Evolutionary conservation across 495 filamentous ascomycete genomes (phyloP).

Genomic region (Lindgomyces ingoldianus): DNA sequence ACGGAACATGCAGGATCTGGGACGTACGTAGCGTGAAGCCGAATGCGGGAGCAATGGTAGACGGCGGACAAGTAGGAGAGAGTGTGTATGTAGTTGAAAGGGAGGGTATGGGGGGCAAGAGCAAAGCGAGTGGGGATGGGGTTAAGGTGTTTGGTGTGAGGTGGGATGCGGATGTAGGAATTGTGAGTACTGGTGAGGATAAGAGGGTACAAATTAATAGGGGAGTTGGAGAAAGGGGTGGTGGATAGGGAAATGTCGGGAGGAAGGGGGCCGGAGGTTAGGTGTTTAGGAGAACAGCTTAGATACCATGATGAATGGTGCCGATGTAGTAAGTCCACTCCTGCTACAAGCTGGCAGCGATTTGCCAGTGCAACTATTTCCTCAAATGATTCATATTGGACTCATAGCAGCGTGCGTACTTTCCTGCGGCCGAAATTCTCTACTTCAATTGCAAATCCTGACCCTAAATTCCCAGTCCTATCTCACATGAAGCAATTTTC

Average conservation of each 20-base stretch:
- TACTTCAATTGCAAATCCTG: no score
- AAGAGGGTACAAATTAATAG: conserved; percentile 88
- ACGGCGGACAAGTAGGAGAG: conserved; percentile 73
- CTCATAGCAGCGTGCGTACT: no score
- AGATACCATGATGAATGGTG: neutral
- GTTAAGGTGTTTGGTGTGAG: conserved; percentile 87
- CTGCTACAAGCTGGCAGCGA: no score
- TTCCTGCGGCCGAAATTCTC: no score
- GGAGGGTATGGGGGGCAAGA: conserved; percentile 55
- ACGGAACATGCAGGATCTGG: conserved; percentile 90
- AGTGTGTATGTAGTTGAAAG: conserved; percentile 78
- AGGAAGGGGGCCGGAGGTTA: neutral
- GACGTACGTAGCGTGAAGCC: conserved; percentile 64
- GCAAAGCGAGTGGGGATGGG: conserved; percentile 67
- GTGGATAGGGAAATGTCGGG: neutral
- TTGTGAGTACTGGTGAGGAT: conserved; percentile 91
- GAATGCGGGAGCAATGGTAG: conserved; percentile 42
- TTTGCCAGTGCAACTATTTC: no score
- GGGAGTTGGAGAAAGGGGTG: conserved; percentile 33
- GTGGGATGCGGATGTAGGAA: conserved; percentile 83
- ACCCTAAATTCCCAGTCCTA: no score
- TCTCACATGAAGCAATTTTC: no score
- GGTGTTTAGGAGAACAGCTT: neutral
- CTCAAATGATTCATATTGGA: neutral
- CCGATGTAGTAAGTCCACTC: neutral